A percentile compares a stretch with the other conserved stretches of the same genome.
Evolutionary conservation across 441 rosid genomes (phyloP).

Genomic region (Geranium incanum): DNA sequence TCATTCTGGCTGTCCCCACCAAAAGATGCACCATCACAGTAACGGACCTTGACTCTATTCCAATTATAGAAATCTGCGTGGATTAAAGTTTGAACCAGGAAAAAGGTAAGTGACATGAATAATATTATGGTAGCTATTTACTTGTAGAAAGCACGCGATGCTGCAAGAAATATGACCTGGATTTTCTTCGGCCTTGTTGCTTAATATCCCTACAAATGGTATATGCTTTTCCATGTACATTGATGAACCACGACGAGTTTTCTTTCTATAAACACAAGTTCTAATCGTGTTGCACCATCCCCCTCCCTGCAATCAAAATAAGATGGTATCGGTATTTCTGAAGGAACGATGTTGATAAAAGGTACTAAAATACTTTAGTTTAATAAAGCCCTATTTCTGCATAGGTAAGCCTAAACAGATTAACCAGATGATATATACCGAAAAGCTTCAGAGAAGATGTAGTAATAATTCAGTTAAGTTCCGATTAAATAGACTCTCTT

Average conservation of each 20-base stretch:
- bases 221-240: conserved; percentile 53
- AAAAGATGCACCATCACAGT: conserved; percentile 61
- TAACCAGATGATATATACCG: too few relatives aligned
- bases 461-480: too few relatives aligned
- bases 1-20: conserved; percentile 48
- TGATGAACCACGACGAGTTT: conserved; percentile 70
- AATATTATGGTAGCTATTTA: not conserved
- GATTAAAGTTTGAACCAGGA: too few relatives aligned
- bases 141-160: not conserved
- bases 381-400: too few relatives aligned
- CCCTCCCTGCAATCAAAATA: conserved; percentile 46
- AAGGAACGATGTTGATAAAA: too few relatives aligned
- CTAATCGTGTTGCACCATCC: conserved; percentile 63
- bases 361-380: not conserved
- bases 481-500: too few relatives aligned
- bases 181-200: conserved; percentile 55
- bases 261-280: conserved; percentile 53
- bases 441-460: too few relatives aligned
- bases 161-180: conserved; percentile 30
- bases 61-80: conserved; percentile 56
- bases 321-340: too few relatives aligned
- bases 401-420: too few relatives aligned
- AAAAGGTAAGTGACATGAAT: not conserved
- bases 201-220: conserved; percentile 61
- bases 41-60: conserved; percentile 56